These are phyloP conservation scores for Micractinium sp. DNA, from an alignment of 139 green algal genomes.

Conservation along the genomic window DNA sequence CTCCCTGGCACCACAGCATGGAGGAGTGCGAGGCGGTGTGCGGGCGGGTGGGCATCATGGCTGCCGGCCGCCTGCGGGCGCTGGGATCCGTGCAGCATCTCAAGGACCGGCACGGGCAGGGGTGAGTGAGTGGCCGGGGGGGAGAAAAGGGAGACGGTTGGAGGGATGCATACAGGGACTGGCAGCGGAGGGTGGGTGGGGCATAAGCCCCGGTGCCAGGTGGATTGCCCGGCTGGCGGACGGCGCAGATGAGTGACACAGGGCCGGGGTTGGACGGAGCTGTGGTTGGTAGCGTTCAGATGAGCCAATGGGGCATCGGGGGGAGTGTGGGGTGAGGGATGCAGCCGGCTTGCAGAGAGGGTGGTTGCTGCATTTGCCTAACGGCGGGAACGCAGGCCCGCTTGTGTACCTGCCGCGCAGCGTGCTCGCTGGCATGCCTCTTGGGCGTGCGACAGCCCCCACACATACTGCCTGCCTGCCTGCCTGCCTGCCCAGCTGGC, in stretches of 20 bases:
- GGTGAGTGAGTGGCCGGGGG: slow-evolving; percentile 34
- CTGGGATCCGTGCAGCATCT: slow-evolving; percentile 88
- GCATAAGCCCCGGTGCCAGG: too few relatives aligned
- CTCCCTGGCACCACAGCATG: slow-evolving; percentile 87
- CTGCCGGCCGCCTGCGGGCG: slow-evolving; percentile 72
- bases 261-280: too few relatives aligned
- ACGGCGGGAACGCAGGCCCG: not conserved
- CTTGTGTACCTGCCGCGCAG: not conserved
- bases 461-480: not conserved
- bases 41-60: slow-evolving; percentile 87
- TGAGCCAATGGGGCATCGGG: too few relatives aligned
- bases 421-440: not conserved
- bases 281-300: too few relatives aligned
- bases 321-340: too few relatives aligned
- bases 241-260: too few relatives aligned
- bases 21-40: slow-evolving; percentile 95
- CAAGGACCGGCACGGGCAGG: slow-evolving; percentile 83
- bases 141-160: too few relatives aligned
- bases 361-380: slow-evolving; percentile 29
- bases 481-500: slow-evolving; percentile 2
- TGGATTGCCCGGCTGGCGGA: not conserved
- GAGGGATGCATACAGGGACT: not conserved
- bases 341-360: not conserved
- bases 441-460: not conserved
- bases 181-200: not conserved